Evolutionary conservation across 176 grass and related monocot genomes (phyloP).

Genomic region (Oryza longistaminata): DNA sequence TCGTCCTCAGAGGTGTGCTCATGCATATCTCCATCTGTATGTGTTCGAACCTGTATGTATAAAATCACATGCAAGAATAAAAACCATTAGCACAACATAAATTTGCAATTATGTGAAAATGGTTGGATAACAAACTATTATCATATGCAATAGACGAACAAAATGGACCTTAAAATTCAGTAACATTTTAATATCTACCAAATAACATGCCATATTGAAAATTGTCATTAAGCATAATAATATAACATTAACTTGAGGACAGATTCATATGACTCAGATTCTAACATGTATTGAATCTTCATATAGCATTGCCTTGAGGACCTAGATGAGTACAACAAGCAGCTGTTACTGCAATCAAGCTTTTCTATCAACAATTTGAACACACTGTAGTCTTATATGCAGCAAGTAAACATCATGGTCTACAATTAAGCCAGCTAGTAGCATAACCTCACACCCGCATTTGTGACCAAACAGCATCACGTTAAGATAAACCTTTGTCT

Average conservation of each 20-base stretch:
- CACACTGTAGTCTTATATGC: background rate
- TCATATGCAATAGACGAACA: conserved; percentile 38
- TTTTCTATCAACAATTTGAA: background rate
- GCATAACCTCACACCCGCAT: background rate
- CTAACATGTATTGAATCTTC: background rate
- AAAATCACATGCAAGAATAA: conserved; percentile 1
- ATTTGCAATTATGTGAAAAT: background rate
- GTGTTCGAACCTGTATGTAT: conserved; percentile 37
- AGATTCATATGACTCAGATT: background rate
- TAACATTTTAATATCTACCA: background rate
- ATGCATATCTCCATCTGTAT: conserved; percentile 9
- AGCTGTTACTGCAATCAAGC: background rate
- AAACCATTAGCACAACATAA: conserved; percentile 28
- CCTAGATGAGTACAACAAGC: background rate
- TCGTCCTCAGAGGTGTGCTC: conserved; percentile 41
- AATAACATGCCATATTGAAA: conserved; percentile 7
- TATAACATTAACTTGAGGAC: conserved; percentile 10
- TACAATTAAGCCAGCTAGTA: background rate
- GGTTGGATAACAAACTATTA: conserved; percentile 32
- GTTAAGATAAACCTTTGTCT: background rate
- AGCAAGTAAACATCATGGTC: background rate
- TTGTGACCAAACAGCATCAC: background rate
- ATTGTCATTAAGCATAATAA: conserved; percentile 18
- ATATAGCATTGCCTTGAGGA: background rate
- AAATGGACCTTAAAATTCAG: background rate